A percentile compares a stretch with the other conserved stretches of the same genome.
Conservation (phyloP, 768 basidiomycete species). For the Leccinellum albellum region DNA sequence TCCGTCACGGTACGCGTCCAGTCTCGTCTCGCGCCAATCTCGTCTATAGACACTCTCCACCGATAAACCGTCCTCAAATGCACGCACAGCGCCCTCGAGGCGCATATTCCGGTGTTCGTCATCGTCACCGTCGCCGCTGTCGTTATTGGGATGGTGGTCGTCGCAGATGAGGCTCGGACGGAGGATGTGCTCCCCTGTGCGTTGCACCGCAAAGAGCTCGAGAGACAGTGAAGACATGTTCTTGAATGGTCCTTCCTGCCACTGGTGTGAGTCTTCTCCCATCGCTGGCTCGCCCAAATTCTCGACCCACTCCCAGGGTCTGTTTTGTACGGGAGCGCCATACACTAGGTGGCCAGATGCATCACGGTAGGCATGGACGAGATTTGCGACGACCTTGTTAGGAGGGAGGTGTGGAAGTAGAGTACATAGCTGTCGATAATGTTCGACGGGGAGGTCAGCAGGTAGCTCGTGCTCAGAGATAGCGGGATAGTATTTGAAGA, state of each 20-base stretch:
- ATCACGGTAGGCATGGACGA: conserved; percentile 59
- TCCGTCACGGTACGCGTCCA: conserved; percentile 25
- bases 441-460: conserved; percentile 50
- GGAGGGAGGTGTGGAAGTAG: conserved; percentile 56
- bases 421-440: conserved; percentile 52
- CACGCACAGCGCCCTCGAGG: conserved; percentile 44
- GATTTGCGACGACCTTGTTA: conserved; percentile 49
- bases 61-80: conserved; percentile 63
- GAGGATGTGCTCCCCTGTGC: conserved; percentile 56
- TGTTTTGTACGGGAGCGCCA: conserved; percentile 57
- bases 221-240: conserved; percentile 72
- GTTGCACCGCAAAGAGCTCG: conserved; percentile 62
- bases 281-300: conserved; percentile 51
- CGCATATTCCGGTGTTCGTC: conserved; percentile 24
- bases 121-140: neutral
- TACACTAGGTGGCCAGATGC: conserved; percentile 45
- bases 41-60: conserved; percentile 64
- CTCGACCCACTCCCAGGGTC: conserved; percentile 88
- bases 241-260: conserved; percentile 46
- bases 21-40: conserved; percentile 74
- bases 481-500: conserved; percentile 61
- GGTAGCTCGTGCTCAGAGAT: conserved; percentile 50
- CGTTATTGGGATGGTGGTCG: neutral
- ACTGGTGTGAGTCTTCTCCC: conserved; percentile 41
- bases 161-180: neutral